These are phyloP conservation scores for Brassica incana DNA, from an alignment of 345 rosid species.

Conservation along the genomic window DNA sequence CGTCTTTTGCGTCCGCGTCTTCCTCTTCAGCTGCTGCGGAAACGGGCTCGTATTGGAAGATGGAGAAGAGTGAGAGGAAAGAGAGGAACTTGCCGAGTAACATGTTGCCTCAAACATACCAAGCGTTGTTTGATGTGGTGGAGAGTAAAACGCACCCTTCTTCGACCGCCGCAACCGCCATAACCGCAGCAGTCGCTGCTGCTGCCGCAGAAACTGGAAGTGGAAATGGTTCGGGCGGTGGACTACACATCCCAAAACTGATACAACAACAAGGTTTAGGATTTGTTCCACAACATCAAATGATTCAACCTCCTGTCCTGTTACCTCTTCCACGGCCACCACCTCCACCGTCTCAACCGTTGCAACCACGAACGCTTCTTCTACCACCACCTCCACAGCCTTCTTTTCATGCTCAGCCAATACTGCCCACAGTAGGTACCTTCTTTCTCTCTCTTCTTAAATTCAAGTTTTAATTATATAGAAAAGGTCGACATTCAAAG, in stretches of 20 bases:
- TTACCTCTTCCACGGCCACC: constrained; percentile 36
- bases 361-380: constrained; percentile 26
- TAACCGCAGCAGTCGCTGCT: constrained; percentile 20
- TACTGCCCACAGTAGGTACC: constrained; percentile 66
- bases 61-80: constrained; percentile 82
- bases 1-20: constrained; percentile 31
- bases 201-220: constrained; percentile 27
- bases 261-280: constrained; percentile 40
- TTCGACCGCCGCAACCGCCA: constrained; percentile 26
- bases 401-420: constrained; percentile 35
- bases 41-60: constrained; percentile 61
- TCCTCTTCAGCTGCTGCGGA: constrained; percentile 26
- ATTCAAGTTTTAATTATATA: neutral
- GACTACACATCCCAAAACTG: constrained; percentile 19
- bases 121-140: constrained; percentile 66
- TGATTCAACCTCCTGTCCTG: constrained; percentile 42
- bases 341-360: constrained; percentile 36
- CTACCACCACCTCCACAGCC: constrained; percentile 45
- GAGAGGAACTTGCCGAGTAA: constrained; percentile 76
- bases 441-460: constrained; percentile 39
- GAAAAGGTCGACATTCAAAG: neutral
- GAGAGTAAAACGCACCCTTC: constrained; percentile 50
- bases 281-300: constrained; percentile 38
- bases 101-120: constrained; percentile 66
- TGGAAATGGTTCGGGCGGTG: constrained; percentile 37